Base-by-base conservation (phyloP, 768 basidiomycete species). In the Termitomyces titanicus region DNA sequence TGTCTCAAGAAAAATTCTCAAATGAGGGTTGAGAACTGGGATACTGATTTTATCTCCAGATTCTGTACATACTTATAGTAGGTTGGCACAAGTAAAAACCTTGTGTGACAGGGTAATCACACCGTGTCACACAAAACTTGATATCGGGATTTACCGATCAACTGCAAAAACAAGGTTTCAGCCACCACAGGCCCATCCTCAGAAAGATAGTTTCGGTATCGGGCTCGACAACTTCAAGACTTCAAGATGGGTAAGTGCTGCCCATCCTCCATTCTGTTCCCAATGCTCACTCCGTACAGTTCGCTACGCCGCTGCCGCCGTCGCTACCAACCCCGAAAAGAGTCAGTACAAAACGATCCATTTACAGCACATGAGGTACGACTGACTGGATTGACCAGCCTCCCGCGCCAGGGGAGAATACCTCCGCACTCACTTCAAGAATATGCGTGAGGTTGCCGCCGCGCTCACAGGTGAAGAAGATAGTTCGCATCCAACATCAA, bases 341-440 rank as follows among this genome's bases (percentile, higher is more conserved):
- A 91, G 92, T 95, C 62, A 57, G 88, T 81, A 40, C 42, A 27
- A 46, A 38, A 59, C 39, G 27, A 31, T 45, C 40, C 27, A 37
- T 44, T 31, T 37, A 6, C n/a, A 24, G 45, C 31, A 25, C 18
- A 42, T 35, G 46, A 54, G 31, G 11, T 18, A 37, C 20, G 17
- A 59, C 60, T 70, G 60, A 71, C 61, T 35, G 55, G 46, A 55
- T 57, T 61, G 47, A 70, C 37, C 71, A 96, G 93, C 91, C 72
- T 86, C 95, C 68, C 89, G 84, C 69, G 89, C 95, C 56, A 89
- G 90, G 68, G 94, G 94, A 66, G 94, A 96, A 79, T 94, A 98
- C 83, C 85, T 97, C 69, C 92, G 95, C 66, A 98, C 97, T 46
- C 96, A 98, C 80, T 99, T 97, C 87, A 99, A 99, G 89, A 99